Conservation (phyloP, 1,139 yeast genomes). For the Suhomyces choctaworum region DNA sequence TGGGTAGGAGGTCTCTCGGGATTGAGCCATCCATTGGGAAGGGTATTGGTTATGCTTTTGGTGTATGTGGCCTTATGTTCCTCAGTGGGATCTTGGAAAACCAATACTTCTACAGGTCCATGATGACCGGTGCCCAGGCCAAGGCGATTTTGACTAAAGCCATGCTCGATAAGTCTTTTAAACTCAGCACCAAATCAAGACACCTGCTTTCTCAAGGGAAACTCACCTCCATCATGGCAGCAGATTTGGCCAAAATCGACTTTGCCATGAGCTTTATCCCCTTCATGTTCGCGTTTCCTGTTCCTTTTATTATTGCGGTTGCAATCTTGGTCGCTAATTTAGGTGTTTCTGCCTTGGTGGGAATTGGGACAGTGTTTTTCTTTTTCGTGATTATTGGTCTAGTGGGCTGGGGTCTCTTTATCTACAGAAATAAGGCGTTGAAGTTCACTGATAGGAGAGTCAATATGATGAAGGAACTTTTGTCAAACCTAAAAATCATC, state of each 20-base stretch:
- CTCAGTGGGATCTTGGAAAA: slow-evolving; percentile 51
- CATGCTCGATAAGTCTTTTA: slow-evolving; percentile 34
- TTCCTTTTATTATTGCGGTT: slow-evolving; percentile 59
- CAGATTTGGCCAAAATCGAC: slow-evolving; percentile 79
- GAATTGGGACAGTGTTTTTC: slow-evolving; percentile 42
- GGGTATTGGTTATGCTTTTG: slow-evolving; percentile 37
- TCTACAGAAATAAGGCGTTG: slow-evolving; percentile 44
- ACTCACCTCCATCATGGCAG: slow-evolving; percentile 59
- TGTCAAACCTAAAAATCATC: slow-evolving; percentile 65
- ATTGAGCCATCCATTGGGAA: slow-evolving; percentile 23
- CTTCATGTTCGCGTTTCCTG: slow-evolving; percentile 59
- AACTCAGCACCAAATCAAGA: slow-evolving; percentile 27
- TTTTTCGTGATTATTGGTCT: slow-evolving; percentile 42
- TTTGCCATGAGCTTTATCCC: slow-evolving; percentile 74
- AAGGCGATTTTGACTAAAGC: slow-evolving; percentile 39
- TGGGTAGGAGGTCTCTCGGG: slow-evolving; percentile 33
- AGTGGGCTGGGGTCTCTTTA: slow-evolving; percentile 40
- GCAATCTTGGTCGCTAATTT: slow-evolving; percentile 67
- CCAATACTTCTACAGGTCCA: slow-evolving; percentile 62
- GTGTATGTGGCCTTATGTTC: slow-evolving; percentile 25
- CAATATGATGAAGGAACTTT: slow-evolving; percentile 59
- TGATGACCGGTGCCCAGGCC: slow-evolving; percentile 43
- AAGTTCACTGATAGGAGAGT: slow-evolving; percentile 61
- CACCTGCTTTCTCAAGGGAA: slow-evolving; percentile 33
- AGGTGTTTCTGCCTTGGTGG: slow-evolving; percentile 73